phyloP scores from a whole-genome alignment of 1,284 basidiomycete species.

The Trametes pubescens region DNA sequence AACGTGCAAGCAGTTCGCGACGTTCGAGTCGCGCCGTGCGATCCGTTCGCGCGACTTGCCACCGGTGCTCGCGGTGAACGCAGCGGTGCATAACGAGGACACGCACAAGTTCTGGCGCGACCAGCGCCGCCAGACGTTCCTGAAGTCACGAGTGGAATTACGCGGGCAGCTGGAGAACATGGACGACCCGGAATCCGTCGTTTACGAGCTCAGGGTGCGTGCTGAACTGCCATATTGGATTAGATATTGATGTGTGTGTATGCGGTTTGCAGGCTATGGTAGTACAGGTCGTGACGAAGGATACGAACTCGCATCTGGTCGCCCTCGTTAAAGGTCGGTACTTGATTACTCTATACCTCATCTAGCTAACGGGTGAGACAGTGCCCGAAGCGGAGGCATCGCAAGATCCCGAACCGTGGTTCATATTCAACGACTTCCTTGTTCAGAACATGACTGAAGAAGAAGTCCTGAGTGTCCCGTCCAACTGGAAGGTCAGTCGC shows the following conservation, averaged over 20 bases:
- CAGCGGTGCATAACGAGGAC: slow-evolving; percentile 83
- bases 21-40: slow-evolving; percentile 77
- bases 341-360: neutral
- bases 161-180: slow-evolving; percentile 66
- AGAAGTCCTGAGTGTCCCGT: slow-evolving; percentile 89
- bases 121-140: slow-evolving; percentile 57
- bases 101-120: slow-evolving; percentile 84
- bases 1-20: slow-evolving; percentile 80
- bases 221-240: neutral
- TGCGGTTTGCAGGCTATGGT: slow-evolving; percentile 70
- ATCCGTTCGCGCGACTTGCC: slow-evolving; percentile 79
- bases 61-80: slow-evolving; percentile 89
- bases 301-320: slow-evolving; percentile 87
- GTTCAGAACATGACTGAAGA: slow-evolving; percentile 86
- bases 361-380: slow-evolving; percentile 34
- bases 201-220: slow-evolving; percentile 80
- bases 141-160: slow-evolving; percentile 62
- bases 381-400: slow-evolving; percentile 71
- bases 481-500: slow-evolving; percentile 85
- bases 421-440: slow-evolving; percentile 97
- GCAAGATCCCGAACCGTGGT: slow-evolving; percentile 70
- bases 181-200: slow-evolving; percentile 62
- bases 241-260: slow-evolving; percentile 3
- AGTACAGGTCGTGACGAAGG: slow-evolving; percentile 83
- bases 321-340: slow-evolving; percentile 81